These are phyloP conservation scores for Berberis thunbergii DNA, from an alignment of 164 flowering plant genomes.

Conservation along the genomic window DNA sequence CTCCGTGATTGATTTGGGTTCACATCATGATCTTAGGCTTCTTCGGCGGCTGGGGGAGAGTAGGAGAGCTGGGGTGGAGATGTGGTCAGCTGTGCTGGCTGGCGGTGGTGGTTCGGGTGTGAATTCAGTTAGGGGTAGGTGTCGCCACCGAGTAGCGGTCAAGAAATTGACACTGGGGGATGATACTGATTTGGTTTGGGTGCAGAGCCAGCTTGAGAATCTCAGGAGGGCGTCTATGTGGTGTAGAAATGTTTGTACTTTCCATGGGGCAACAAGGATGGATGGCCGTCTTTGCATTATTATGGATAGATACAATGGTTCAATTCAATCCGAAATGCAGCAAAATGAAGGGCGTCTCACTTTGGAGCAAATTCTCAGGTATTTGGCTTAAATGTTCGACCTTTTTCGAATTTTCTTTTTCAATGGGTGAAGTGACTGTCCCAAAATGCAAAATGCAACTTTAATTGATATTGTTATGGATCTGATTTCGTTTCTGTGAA, in stretches of 20 bases:
- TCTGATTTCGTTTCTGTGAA: no score
- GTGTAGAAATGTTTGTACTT: conserved; percentile 93
- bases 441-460: no score
- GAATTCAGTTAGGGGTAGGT: conserved; percentile 16
- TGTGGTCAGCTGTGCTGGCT: conserved; percentile 53
- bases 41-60: conserved; percentile 48
- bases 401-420: no score
- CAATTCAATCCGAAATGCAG: conserved; percentile 82
- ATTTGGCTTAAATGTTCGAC: neutral
- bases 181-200: conserved; percentile 66
- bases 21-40: conserved; percentile 52
- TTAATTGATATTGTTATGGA: no score
- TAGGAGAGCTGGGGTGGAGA: conserved; percentile 50
- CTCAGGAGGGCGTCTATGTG: conserved; percentile 76
- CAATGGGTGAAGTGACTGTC: no score
- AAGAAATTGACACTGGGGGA: conserved; percentile 64
- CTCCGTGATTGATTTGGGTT: conserved; percentile 44
- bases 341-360: conserved; percentile 83
- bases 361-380: conserved; percentile 96
- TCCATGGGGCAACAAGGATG: conserved; percentile 68
- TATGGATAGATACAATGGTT: conserved; percentile 79
- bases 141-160: conserved; percentile 73
- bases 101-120: conserved; percentile 3
- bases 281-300: conserved; percentile 59
- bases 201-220: conserved; percentile 65